phyloP scores from a whole-genome alignment of 2,329 filamentous ascomycete species.

The Orbilia brochopaga region DNA sequence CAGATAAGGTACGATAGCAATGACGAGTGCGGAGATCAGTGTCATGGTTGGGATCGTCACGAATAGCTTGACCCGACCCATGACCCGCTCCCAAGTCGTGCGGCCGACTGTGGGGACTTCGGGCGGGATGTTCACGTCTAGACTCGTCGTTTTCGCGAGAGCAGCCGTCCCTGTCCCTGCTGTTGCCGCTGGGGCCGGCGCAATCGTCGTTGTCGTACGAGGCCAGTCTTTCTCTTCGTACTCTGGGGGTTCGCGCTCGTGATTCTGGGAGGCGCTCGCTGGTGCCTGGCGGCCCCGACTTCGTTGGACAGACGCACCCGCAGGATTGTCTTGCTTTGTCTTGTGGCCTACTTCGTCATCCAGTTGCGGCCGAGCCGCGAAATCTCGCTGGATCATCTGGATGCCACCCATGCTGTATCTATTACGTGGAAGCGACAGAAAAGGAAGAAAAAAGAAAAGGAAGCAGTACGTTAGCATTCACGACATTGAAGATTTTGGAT shows the following conservation, averaged over 20 bases:
- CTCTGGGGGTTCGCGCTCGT: constrained; percentile 29
- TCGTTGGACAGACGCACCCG: constrained; percentile 28
- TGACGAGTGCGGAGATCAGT: constrained; percentile 52
- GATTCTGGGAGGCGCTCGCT: constrained; percentile 19
- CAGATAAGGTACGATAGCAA: constrained; percentile 53
- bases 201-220: constrained; percentile 24
- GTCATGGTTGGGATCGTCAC: constrained; percentile 52
- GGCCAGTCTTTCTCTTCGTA: constrained; percentile 38
- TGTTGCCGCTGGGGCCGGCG: background rate
- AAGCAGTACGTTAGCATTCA: background rate
- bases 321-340: constrained; percentile 25
- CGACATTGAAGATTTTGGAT: background rate
- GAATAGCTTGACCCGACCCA: constrained; percentile 49
- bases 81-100: constrained; percentile 42
- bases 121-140: constrained; percentile 39
- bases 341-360: constrained; percentile 40
- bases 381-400: constrained; percentile 54
- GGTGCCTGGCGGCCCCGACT: constrained; percentile 34
- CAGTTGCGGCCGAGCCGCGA: constrained; percentile 44
- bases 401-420: constrained; percentile 52
- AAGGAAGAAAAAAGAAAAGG: background rate
- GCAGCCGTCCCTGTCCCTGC: constrained; percentile 11
- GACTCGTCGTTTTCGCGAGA: constrained; percentile 37
- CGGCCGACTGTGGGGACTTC: constrained; percentile 12
- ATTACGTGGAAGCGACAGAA: constrained; percentile 28